Evolutionary conservation across 106 monocot genomes (phyloP).

Genomic region (Apostasia shenzhenica): DNA sequence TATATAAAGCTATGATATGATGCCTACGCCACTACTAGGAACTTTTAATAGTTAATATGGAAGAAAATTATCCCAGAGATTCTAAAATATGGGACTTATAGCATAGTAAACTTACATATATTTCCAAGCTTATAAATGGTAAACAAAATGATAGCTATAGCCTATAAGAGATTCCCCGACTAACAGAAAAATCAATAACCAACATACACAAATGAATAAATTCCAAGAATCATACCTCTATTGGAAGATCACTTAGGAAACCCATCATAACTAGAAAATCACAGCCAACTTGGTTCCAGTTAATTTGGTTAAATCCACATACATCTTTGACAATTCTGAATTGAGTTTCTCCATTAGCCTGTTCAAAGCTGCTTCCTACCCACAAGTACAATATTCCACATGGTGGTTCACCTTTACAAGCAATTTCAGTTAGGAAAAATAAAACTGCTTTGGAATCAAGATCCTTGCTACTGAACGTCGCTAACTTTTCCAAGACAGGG

Average conservation of each 20-base stretch:
- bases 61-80: too few species aligned
- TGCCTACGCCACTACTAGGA: too few species aligned
- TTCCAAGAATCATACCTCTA: constrained; percentile 33
- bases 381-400: constrained; percentile 45
- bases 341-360: constrained; percentile 8
- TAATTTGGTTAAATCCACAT: constrained; percentile 17
- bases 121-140: too few species aligned
- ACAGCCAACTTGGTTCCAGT: constrained; percentile 48
- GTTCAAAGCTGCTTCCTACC: constrained; percentile 41
- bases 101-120: too few species aligned
- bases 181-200: background rate
- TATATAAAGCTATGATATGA: too few species aligned
- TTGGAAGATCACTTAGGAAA: constrained; percentile 35
- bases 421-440: constrained; percentile 36
- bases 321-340: constrained; percentile 7
- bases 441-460: constrained; percentile 50
- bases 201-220: background rate
- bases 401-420: constrained; percentile 2
- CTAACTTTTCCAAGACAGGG: constrained; percentile 45
- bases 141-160: too few species aligned
- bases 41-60: too few species aligned
- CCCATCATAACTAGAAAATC: constrained; percentile 52
- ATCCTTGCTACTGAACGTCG: constrained; percentile 24
- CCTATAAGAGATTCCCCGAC: too few species aligned
- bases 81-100: too few species aligned